Conservation (phyloP, 164 flowering plant genomes). For the Vitis vinifera region DNA sequence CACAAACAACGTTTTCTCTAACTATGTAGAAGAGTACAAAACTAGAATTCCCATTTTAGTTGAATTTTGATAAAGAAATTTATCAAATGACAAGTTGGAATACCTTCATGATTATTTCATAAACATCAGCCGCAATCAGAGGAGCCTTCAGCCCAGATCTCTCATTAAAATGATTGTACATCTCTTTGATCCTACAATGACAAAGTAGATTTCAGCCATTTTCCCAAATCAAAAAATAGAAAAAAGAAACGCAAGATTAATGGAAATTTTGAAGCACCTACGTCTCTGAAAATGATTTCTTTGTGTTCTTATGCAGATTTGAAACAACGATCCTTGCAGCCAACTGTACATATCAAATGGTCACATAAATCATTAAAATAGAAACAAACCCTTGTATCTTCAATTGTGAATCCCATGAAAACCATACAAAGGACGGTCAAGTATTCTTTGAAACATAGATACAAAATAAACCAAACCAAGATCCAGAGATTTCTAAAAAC, state of each 20-base stretch:
- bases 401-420: background rate
- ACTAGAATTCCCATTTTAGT: too few relatives aligned
- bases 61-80: too few relatives aligned
- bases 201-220: background rate
- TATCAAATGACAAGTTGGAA: too few relatives aligned
- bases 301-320: conserved; percentile 93
- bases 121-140: conserved; percentile 91
- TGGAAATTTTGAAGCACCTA: conserved; percentile 30
- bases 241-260: background rate
- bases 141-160: conserved; percentile 85
- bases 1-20: too few relatives aligned
- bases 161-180: conserved; percentile 76
- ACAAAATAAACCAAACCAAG: too few relatives aligned
- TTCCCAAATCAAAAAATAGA: background rate
- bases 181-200: conserved; percentile 66
- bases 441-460: too few relatives aligned
- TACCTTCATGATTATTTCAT: conserved; percentile 95
- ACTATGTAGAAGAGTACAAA: too few relatives aligned
- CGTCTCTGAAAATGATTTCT: conserved; percentile 96
- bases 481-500: too few relatives aligned
- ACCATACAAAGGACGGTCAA: background rate
- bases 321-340: conserved; percentile 97
- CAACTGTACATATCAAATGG: conserved; percentile 43
- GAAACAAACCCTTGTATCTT: background rate
- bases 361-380: background rate